Evolutionary conservation across 768 basidiomycete species (phyloP).

Genomic region (Panus rudis): DNA sequence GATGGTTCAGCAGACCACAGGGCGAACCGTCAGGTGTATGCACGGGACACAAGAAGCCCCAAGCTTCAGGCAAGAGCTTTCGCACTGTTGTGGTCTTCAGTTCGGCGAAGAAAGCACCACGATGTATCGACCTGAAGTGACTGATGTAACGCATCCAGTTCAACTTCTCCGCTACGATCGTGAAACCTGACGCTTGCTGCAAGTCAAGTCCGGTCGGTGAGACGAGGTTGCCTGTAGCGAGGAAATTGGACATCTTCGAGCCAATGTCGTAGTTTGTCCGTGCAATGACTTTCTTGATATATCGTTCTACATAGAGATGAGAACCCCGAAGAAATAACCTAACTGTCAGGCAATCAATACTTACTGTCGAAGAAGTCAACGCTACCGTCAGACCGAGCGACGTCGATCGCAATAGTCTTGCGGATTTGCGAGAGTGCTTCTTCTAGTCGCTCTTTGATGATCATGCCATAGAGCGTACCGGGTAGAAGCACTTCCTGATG

Average conservation of each 20-base stretch:
- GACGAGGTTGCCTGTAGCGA: slow-evolving; percentile 93
- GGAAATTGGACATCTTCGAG: slow-evolving; percentile 82
- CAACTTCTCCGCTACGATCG: slow-evolving; percentile 96
- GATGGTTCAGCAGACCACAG: slow-evolving; percentile 95
- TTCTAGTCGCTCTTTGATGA: slow-evolving; percentile 95
- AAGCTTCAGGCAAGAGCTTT: slow-evolving; percentile 93
- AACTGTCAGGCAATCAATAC: slow-evolving; percentile 19
- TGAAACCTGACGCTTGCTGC: slow-evolving; percentile 97
- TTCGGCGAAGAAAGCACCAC: slow-evolving; percentile 98
- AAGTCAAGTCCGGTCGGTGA: slow-evolving; percentile 94
- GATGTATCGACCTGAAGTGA: slow-evolving; percentile 97
- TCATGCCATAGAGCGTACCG: slow-evolving; percentile 89
- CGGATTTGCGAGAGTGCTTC: slow-evolving; percentile 76
- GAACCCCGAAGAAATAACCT: background rate
- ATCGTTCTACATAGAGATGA: slow-evolving; percentile 50
- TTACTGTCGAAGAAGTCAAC: slow-evolving; percentile 86
- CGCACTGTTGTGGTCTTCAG: slow-evolving; percentile 97
- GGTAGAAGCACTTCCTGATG: slow-evolving; percentile 97
- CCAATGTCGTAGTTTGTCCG: slow-evolving; percentile 92
- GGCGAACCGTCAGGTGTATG: slow-evolving; percentile 98
- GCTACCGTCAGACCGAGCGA: slow-evolving; percentile 60
- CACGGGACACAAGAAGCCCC: slow-evolving; percentile 98
- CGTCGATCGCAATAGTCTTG: slow-evolving; percentile 61
- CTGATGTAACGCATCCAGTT: slow-evolving; percentile 98
- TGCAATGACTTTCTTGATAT: slow-evolving; percentile 66